Evolutionary conservation across 2,329 filamentous ascomycete genomes (phyloP).

Genomic region (Thielaviopsis cerberus): DNA sequence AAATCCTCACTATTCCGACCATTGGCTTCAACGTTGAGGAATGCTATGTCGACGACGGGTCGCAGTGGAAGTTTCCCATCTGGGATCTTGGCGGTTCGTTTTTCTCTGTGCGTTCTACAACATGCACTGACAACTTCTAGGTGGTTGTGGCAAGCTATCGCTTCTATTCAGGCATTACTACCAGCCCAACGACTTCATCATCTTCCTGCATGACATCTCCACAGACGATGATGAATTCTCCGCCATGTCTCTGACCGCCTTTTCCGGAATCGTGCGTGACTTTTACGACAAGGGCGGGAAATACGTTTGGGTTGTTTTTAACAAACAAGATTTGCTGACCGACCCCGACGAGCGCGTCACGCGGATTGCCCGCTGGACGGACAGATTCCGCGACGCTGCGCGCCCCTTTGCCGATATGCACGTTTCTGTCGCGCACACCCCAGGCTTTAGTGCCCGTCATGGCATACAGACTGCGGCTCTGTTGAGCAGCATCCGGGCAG

Average conservation of each 20-base stretch:
- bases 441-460: neutral
- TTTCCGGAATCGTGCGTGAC: neutral
- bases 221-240: neutral
- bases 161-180: neutral
- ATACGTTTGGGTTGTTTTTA: neutral
- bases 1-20: neutral
- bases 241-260: neutral
- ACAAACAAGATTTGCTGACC: neutral
- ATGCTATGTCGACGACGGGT: neutral
- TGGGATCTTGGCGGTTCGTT: slow-evolving; percentile 3
- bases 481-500: neutral
- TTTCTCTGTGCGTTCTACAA: neutral
- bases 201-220: slow-evolving; percentile 1
- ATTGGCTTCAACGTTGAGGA: slow-evolving; percentile 7
- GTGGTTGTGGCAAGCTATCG: neutral
- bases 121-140: neutral
- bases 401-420: neutral
- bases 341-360: neutral
- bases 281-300: neutral
- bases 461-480: neutral
- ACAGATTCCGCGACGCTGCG: neutral
- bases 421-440: neutral
- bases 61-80: neutral
- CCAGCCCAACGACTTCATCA: neutral
- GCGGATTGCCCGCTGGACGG: neutral